Evolutionary conservation across 805 yeast genomes (phyloP).

Genomic region (Lipomyces yamadae): DNA sequence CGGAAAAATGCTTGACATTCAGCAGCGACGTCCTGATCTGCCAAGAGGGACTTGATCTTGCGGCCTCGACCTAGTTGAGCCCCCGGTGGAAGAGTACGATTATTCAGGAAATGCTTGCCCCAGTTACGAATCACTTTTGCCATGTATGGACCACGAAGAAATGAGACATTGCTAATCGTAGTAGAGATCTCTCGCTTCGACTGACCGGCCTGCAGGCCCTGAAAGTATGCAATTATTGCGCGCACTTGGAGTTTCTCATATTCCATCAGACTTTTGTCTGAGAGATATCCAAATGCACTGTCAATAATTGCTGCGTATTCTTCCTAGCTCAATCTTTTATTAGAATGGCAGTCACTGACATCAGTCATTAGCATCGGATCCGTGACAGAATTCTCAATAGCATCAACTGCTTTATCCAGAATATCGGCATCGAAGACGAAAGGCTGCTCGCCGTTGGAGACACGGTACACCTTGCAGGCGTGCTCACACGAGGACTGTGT

Average conservation of each 20-base stretch:
- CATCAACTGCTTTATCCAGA: background rate
- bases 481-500: no score
- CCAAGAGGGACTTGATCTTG: constrained; percentile 1
- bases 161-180: constrained; percentile 1
- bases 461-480: background rate
- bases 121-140: background rate
- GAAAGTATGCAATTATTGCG: background rate
- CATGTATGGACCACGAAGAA: constrained; percentile 2
- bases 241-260: background rate
- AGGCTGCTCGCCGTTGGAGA: background rate
- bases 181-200: background rate
- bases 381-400: background rate
- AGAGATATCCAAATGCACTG: background rate
- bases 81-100: background rate
- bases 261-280: background rate
- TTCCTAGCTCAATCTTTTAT: background rate
- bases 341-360: background rate
- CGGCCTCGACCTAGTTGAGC: constrained; percentile 1
- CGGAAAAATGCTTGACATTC: background rate
- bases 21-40: background rate
- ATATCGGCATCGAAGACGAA: background rate
- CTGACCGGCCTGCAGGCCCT: background rate
- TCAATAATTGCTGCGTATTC: background rate
- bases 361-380: background rate
- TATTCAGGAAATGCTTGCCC: background rate